Percentiles rank a stretch among this genome's conserved stretches.
Evolutionary conservation across 1,284 basidiomycete species (phyloP).

Genomic region (Phellinidium pouzarii): DNA sequence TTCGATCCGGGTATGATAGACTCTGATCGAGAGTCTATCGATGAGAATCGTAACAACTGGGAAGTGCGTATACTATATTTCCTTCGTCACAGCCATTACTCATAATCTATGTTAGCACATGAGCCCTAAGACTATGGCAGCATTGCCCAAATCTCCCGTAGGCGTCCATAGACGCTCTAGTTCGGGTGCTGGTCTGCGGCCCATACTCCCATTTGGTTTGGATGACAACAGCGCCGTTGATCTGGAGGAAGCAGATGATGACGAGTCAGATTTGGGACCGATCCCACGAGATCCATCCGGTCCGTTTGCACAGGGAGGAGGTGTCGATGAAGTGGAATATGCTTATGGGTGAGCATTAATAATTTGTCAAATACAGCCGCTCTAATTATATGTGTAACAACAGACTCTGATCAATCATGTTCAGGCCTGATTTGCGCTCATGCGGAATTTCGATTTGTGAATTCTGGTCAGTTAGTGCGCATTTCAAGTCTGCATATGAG

Average conservation of each 20-base stretch:
- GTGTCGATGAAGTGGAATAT: constrained; percentile 84
- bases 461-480: neutral
- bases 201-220: constrained; percentile 73
- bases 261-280: constrained; percentile 61
- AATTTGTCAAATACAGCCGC: neutral
- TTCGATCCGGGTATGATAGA: constrained; percentile 57
- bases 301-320: constrained; percentile 68
- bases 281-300: constrained; percentile 67
- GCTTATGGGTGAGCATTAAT: constrained; percentile 59
- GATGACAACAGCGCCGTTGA: constrained; percentile 65
- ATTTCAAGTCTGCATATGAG: neutral
- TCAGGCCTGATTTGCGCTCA: too few relatives aligned
- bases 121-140: constrained; percentile 89
- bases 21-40: constrained; percentile 43
- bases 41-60: constrained; percentile 88
- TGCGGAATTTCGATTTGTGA: neutral
- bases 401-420: neutral
- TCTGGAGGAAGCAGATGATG: constrained; percentile 47
- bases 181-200: constrained; percentile 73
- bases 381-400: neutral
- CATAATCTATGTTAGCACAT: constrained; percentile 57
- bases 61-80: constrained; percentile 53
- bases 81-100: constrained; percentile 10
- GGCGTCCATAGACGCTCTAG: constrained; percentile 67
- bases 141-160: constrained; percentile 81